Evolutionary conservation across 169 alveolate genomes (phyloP), one percentile per base, ranked within the genome.

Genomic region (Neospora caninum): DNA sequence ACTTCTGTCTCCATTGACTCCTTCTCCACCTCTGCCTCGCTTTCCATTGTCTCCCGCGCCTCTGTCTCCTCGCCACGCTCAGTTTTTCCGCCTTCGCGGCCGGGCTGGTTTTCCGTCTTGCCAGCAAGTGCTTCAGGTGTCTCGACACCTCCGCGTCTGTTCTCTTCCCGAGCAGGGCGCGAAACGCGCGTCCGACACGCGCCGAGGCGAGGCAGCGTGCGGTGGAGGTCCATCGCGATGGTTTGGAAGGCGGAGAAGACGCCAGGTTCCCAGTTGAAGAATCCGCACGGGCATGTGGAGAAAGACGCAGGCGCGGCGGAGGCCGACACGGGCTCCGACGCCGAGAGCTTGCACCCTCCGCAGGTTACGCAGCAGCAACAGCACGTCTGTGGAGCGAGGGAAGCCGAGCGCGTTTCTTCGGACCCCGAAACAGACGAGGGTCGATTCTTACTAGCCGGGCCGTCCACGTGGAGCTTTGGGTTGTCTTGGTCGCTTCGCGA

Each of bases 181-280:
- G 73, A 64, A 9, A 29, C 34, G 34, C 73, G 73, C 73, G 89
- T 10, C 41, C n/a, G 1, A 45, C 70, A 86, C 34, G 80, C 80
- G 43, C 92, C 92, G 34, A 86, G 80, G n/a, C 92, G 92, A 39
- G 92, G 92, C 38, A 86, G 92, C 31, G 92, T 86, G 31, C 92
- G 78, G 45, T 86, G 92, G 20, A 86, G 80, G 92, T 86, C 92
- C 70, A 53, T 34, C 39, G 80, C 70, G 80, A 86, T 86, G 31
- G 80, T 53, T 16, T 49, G 70, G 80, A 86, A 86, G n/a, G 92
- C 70, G n/a, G 92, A 16, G 42, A 86, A 86, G 45, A 86, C 92
- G 80, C 45, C 92, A 1, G 58, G 39, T 34, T 86, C 92, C 92
- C 92, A 86, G 80, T 49, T 86, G 92, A 86, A 86, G 43, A 43